phyloP scores from a whole-genome alignment of 108 stramenopile genomes.

The Cyclotella kingstonii region DNA sequence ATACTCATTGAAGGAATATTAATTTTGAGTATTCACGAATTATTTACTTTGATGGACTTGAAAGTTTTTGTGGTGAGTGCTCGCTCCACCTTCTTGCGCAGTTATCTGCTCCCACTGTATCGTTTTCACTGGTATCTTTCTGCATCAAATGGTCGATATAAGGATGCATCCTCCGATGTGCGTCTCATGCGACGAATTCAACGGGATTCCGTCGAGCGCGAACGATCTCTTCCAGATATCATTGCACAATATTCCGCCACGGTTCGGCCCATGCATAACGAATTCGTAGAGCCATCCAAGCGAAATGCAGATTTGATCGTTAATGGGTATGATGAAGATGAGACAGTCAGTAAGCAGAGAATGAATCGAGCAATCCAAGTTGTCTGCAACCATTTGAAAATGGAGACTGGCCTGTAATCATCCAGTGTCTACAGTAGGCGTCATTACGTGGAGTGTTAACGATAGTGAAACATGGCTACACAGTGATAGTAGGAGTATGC shows the following conservation, averaged over 20 bases:
- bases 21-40: conserved; percentile 74
- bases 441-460: too few species aligned
- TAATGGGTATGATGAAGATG: conserved; percentile 44
- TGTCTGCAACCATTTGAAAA: conserved; percentile 67
- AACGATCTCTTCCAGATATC: conserved; percentile 74
- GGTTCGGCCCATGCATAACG: conserved; percentile 93
- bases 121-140: background rate
- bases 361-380: conserved; percentile 71
- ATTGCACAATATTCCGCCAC: conserved; percentile 79
- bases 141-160: background rate
- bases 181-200: conserved; percentile 81
- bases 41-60: conserved; percentile 82
- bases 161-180: conserved; percentile 85
- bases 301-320: conserved; percentile 89
- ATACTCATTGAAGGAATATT: conserved; percentile 93
- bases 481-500: too few species aligned
- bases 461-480: too few species aligned
- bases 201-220: conserved; percentile 85
- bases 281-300: conserved; percentile 92
- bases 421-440: too few species aligned
- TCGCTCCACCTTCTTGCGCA: background rate
- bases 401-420: conserved; percentile 24
- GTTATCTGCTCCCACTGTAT: conserved; percentile 16
- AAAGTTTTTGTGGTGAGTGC: conserved; percentile 91
- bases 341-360: conserved; percentile 24